phyloP scores from a whole-genome alignment of 192 early-diverging fungal genomes.

The Coemansia sp. region DNA sequence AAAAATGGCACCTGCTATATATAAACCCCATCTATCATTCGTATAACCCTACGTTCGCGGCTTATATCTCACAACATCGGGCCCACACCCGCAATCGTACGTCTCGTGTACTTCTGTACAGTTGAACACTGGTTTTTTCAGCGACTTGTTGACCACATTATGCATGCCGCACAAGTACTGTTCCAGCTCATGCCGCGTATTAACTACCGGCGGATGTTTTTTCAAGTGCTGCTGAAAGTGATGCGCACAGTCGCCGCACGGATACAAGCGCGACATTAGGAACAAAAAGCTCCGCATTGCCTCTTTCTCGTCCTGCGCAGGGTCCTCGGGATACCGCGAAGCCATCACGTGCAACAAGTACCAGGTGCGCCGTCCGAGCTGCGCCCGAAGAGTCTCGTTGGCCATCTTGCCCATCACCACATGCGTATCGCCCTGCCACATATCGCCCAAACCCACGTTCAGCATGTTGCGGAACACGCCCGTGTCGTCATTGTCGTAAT shows the following conservation, averaged over 20 bases:
- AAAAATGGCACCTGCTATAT: neutral
- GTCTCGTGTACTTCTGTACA: constrained; percentile 72
- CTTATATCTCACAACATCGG: constrained; percentile 45
- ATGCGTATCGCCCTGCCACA: constrained; percentile 48
- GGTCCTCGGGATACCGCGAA: constrained; percentile 78
- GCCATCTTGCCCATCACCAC: constrained; percentile 70
- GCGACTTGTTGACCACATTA: constrained; percentile 86
- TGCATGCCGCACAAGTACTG: constrained; percentile 90
- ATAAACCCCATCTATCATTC: too few species aligned
- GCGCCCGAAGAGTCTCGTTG: constrained; percentile 73
- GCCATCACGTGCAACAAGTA: constrained; percentile 92
- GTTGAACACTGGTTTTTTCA: constrained; percentile 80
- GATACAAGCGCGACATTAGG: constrained; percentile 84
- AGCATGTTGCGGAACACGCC: constrained; percentile 38
- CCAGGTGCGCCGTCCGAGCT: constrained; percentile 89
- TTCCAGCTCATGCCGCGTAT: constrained; percentile 65
- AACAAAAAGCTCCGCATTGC: constrained; percentile 79
- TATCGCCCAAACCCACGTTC: constrained; percentile 22
- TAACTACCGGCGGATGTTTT: constrained; percentile 77
- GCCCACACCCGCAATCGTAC: constrained; percentile 86
- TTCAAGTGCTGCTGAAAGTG: constrained; percentile 82
- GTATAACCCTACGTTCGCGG: constrained; percentile 11
- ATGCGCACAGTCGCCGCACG: constrained; percentile 93
- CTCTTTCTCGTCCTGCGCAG: constrained; percentile 70
- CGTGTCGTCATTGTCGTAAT: constrained; percentile 28